Evolutionary conservation across 371 early-diverging fungal species (phyloP).

Genomic region (Mortierella sp.): DNA sequence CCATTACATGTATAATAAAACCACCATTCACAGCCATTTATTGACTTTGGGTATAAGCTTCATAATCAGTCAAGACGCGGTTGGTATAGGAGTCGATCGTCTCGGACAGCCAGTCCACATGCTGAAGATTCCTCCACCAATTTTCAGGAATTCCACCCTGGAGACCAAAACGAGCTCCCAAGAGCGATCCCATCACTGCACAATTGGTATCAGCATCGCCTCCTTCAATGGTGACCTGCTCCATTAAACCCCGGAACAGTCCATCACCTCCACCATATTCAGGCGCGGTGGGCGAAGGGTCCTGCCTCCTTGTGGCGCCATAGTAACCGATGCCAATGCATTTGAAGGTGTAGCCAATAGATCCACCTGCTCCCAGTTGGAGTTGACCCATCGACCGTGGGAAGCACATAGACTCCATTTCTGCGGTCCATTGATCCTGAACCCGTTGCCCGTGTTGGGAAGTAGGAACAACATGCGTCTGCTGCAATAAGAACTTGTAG

Average conservation of each 20-base stretch:
- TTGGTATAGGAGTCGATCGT: constrained; percentile 62
- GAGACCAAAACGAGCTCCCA: constrained; percentile 75
- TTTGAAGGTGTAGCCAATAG: constrained; percentile 68
- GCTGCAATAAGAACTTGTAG: constrained; percentile 65
- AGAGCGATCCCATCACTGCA: constrained; percentile 72
- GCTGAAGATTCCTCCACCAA: constrained; percentile 61
- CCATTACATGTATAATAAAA: background rate
- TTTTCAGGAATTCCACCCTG: constrained; percentile 43
- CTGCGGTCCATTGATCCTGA: constrained; percentile 35
- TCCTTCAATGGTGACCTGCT: constrained; percentile 69
- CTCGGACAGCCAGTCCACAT: constrained; percentile 67
- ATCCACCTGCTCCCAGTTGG: constrained; percentile 51
- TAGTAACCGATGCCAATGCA: constrained; percentile 70
- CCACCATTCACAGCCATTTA: background rate
- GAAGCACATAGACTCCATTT: constrained; percentile 61
- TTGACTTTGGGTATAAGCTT: background rate
- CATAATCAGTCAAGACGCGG: constrained; percentile 31
- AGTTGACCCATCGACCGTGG: constrained; percentile 49
- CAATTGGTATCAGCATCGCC: constrained; percentile 80
- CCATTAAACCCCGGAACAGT: constrained; percentile 42
- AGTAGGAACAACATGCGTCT: constrained; percentile 60
- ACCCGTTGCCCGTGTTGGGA: background rate
- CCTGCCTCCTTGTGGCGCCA: constrained; percentile 63
- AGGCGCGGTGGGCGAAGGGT: constrained; percentile 27
- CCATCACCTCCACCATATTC: constrained; percentile 44